Evolutionary conservation across 176 grass and related monocot species (phyloP).

Genomic region (Oryza meridionalis): DNA sequence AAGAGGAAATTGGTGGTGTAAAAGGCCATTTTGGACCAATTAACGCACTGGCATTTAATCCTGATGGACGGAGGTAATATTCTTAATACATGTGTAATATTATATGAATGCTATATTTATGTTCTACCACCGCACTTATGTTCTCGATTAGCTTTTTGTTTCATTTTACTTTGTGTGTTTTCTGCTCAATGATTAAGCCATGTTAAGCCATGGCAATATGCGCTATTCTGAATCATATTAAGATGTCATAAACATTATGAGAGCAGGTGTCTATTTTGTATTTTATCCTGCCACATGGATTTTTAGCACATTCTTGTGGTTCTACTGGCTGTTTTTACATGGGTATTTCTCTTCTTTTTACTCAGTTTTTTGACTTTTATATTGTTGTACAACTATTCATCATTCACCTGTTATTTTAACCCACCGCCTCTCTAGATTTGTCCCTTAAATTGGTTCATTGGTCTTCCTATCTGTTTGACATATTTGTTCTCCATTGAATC

Average conservation of each 20-base stretch:
- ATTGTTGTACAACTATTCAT: not conserved
- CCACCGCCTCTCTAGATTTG: not conserved
- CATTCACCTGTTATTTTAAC: not conserved
- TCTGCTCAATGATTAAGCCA: slow-evolving; percentile 49
- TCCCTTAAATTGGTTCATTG: not conserved
- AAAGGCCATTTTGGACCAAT: slow-evolving; percentile 96
- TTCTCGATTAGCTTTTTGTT: not conserved
- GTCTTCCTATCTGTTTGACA: not conserved
- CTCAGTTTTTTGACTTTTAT: not conserved
- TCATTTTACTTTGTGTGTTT: not conserved
- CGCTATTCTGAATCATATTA: slow-evolving; percentile 48
- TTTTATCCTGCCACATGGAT: not conserved
- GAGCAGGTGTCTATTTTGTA: not conserved
- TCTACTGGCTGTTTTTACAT: not conserved
- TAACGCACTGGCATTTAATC: slow-evolving; percentile 87
- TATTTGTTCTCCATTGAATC: not conserved
- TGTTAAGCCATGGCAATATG: slow-evolving; percentile 43
- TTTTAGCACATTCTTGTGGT: not conserved
- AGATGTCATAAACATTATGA: slow-evolving; percentile 11
- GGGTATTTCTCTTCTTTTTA: not conserved
- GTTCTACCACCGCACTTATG: not conserved
- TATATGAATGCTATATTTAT: not conserved
- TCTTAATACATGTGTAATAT: not conserved
- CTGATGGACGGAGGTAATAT: slow-evolving; percentile 81
- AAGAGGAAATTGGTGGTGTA: slow-evolving; percentile 95